Percentiles rank a stretch among this genome's conserved stretches.
These are phyloP conservation scores for Silene conica DNA, from an alignment of 148 eudicot genomes.

Conservation along the genomic window DNA sequence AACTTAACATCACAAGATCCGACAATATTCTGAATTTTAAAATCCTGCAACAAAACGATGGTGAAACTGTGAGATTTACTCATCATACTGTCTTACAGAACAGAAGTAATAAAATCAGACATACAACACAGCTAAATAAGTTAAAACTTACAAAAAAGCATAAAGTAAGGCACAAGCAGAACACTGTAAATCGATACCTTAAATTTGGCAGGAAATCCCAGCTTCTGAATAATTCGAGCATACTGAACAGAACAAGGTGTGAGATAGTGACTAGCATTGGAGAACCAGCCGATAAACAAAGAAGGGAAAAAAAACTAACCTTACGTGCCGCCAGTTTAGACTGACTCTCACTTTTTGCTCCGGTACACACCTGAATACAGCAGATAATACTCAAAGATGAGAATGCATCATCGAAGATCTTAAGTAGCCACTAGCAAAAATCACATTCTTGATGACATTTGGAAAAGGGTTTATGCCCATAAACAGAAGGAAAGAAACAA, in stretches of 20 bases:
- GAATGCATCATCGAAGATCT: not conserved
- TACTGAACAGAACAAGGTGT: constrained; percentile 38
- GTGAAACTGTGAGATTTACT: not conserved
- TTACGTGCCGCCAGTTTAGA: constrained; percentile 77
- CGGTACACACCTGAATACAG: constrained; percentile 62
- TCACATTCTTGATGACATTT: not conserved
- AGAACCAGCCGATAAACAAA: not conserved
- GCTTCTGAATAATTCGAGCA: constrained; percentile 86
- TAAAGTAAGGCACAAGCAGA: not conserved
- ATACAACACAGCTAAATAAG: not conserved
- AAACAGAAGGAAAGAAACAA: too few species aligned
- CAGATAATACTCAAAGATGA: not conserved
- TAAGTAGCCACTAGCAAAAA: too few species aligned
- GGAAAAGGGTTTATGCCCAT: not conserved
- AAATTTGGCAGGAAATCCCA: constrained; percentile 76
- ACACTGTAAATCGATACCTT: constrained; percentile 41
- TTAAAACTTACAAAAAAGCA: not conserved
- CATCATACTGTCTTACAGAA: not conserved
- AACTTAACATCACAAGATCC: constrained; percentile 88
- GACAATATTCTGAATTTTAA: constrained; percentile 85
- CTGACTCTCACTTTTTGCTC: constrained; percentile 83
- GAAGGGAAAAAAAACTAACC: constrained; percentile 27
- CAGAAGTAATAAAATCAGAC: not conserved
- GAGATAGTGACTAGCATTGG: not conserved
- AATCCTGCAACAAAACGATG: constrained; percentile 46